Conservation (phyloP, 768 basidiomycete genomes). For the Suillus spraguei region DNA sequence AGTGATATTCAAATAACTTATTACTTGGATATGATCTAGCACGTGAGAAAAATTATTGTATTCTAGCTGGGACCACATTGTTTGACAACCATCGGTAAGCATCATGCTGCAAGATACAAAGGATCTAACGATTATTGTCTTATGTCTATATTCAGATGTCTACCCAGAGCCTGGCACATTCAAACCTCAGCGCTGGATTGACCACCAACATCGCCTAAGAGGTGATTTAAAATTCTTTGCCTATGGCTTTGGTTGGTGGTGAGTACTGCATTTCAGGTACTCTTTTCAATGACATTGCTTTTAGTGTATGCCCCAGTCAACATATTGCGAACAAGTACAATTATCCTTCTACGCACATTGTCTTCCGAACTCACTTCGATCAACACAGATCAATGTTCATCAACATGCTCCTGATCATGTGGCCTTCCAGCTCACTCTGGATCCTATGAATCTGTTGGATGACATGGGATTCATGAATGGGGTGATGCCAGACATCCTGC, state of each 20-base stretch:
- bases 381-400: background rate
- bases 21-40: background rate
- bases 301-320: background rate
- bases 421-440: background rate
- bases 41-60: background rate
- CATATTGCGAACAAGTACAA: background rate
- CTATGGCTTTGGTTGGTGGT: background rate
- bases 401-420: background rate
- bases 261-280: background rate
- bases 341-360: background rate
- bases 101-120: background rate
- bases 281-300: background rate
- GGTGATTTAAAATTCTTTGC: background rate
- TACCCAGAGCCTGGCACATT: background rate
- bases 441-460: background rate
- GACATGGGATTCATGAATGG: background rate
- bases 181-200: slow-evolving; percentile 1
- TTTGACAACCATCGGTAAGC: background rate
- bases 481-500: background rate
- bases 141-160: background rate
- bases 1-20: background rate
- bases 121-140: background rate
- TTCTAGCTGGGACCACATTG: background rate
- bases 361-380: background rate
- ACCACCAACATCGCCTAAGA: background rate